These are phyloP conservation scores for Malus hybrid DNA, from an alignment of 331 rosid genomes.

Conservation along the genomic window DNA sequence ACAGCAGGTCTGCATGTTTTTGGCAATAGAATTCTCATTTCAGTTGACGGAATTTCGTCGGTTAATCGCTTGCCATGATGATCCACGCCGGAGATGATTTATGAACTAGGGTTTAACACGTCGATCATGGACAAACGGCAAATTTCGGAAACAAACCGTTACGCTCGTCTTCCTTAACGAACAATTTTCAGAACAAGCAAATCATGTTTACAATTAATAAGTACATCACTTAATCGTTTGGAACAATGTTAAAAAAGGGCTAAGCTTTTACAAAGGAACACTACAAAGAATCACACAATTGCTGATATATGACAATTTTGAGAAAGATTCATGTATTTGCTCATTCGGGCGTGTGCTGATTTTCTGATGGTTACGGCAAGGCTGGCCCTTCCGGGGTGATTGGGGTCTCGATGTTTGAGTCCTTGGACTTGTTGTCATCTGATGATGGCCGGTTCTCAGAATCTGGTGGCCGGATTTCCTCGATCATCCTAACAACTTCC, in stretches of 20 bases:
- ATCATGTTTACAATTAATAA: background rate
- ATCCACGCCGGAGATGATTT: too few relatives aligned
- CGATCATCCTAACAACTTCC: slow-evolving; percentile 66
- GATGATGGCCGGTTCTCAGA: slow-evolving; percentile 40
- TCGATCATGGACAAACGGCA: too few relatives aligned
- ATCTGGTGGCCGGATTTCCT: slow-evolving; percentile 47
- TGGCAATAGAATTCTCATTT: too few relatives aligned
- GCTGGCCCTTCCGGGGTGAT: slow-evolving; percentile 4
- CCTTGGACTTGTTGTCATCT: slow-evolving; percentile 36
- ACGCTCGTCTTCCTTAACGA: background rate
- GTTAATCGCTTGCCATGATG: too few relatives aligned
- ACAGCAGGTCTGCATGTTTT: too few relatives aligned
- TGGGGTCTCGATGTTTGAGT: slow-evolving; percentile 17
- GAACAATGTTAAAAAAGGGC: background rate
- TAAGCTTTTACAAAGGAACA: background rate
- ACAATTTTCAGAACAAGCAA: background rate
- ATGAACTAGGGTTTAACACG: too few relatives aligned
- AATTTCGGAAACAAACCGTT: too few relatives aligned
- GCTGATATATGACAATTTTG: background rate
- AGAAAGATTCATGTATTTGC: background rate
- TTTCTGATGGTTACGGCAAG: background rate
- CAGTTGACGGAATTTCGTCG: too few relatives aligned
- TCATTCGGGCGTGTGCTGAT: background rate
- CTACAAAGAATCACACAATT: slow-evolving; percentile 20
- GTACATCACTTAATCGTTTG: background rate